Conservation (phyloP, 2,329 filamentous ascomycete species). For the Fusarium stilboides region DNA sequence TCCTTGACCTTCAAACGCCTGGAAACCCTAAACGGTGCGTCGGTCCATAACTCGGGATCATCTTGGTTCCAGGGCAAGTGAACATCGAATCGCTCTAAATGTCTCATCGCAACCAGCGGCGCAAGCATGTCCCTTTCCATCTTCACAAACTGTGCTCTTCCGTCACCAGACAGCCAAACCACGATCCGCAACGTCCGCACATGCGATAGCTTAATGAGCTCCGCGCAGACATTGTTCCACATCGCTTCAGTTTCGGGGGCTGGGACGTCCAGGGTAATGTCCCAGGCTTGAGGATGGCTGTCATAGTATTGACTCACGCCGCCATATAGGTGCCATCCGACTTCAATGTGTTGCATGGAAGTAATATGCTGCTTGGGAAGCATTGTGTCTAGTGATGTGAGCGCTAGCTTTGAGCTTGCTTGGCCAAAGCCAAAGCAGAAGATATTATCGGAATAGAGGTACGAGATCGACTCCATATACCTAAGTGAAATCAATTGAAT, state of each 20-base stretch:
- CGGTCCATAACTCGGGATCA: fast-evolving
- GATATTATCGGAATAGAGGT: background rate
- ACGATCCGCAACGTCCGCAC: background rate
- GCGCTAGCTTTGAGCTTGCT: background rate
- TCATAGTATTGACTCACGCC: constrained; percentile 7
- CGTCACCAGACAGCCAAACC: background rate
- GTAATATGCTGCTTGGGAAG: background rate
- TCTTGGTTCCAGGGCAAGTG: background rate
- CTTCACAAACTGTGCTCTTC: background rate
- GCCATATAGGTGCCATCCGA: background rate
- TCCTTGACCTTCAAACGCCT: background rate
- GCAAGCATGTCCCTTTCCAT: background rate
- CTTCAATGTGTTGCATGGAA: background rate
- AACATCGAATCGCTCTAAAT: background rate
- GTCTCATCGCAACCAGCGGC: background rate
- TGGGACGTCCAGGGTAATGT: background rate
- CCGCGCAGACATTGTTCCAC: background rate
- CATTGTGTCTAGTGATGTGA: background rate
- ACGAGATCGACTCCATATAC: background rate
- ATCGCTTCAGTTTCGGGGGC: background rate
- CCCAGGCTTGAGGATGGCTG: constrained; percentile 8
- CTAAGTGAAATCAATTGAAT: background rate
- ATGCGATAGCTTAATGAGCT: background rate
- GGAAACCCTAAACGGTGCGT: background rate
- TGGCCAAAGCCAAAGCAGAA: constrained; percentile 1